Evolutionary conservation across 169 alveolate species (phyloP).

Genomic region (Cardiosporidium cionae): DNA sequence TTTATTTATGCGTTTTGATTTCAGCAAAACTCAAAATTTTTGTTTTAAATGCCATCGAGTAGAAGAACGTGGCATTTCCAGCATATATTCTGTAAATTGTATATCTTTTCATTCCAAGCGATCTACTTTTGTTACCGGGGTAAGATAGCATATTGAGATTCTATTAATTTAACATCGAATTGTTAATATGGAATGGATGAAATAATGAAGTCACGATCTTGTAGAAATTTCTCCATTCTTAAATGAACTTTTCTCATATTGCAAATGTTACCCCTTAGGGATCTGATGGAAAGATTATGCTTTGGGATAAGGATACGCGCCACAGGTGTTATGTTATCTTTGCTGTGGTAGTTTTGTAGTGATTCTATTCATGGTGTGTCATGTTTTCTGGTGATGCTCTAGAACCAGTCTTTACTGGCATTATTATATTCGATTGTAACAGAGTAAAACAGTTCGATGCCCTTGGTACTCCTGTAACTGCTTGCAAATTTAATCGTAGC

Average conservation of each 20-base stretch:
- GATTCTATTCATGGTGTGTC: neutral
- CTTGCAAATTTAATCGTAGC: slow-evolving; percentile 22
- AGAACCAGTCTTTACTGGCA: neutral
- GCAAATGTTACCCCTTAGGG: slow-evolving; percentile 22
- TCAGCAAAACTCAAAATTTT: slow-evolving; percentile 18
- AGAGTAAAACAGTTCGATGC: slow-evolving; percentile 25
- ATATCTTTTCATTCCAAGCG: slow-evolving; percentile 19
- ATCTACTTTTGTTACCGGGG: slow-evolving; percentile 29
- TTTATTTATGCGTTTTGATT: too few relatives aligned
- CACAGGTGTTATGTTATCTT: slow-evolving; percentile 6
- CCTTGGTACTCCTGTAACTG: slow-evolving; percentile 24
- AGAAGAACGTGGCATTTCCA: slow-evolving; percentile 14
- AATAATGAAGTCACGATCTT: too few relatives aligned
- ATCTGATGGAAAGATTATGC: slow-evolving; percentile 22
- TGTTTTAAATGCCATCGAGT: slow-evolving; percentile 34
- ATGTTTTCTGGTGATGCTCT: neutral
- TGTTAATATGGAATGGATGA: too few relatives aligned
- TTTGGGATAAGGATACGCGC: slow-evolving; percentile 35
- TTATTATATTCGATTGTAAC: neutral
- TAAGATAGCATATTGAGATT: too few relatives aligned
- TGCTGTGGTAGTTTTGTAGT: neutral
- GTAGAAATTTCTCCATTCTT: too few relatives aligned
- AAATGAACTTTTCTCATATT: too few relatives aligned
- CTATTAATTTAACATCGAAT: too few relatives aligned
- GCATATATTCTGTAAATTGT: slow-evolving; percentile 24